Percentiles rank a stretch among this genome's conserved stretches.
These are phyloP conservation scores for Didymella segeticola DNA, from an alignment of 2,329 filamentous ascomycete species.

Conservation along the genomic window DNA sequence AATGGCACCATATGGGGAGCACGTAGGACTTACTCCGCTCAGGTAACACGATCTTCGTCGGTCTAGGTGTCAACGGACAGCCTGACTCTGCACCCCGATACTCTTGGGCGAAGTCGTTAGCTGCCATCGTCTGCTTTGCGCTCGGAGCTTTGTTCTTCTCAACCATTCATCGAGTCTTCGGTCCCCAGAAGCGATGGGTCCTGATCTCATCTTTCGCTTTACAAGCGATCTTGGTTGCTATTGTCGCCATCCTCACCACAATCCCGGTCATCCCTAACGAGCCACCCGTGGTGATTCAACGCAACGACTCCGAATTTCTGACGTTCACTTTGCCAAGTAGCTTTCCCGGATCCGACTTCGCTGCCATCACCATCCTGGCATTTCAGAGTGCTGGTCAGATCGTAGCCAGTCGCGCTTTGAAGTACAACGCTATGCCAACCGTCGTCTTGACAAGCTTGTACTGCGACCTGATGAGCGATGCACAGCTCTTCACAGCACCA, in stretches of 20 bases:
- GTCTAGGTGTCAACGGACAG: constrained; percentile 63
- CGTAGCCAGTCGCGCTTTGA: constrained; percentile 57
- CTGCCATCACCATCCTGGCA: constrained; percentile 53
- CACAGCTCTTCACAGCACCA: constrained; percentile 51
- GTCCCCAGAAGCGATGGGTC: constrained; percentile 59
- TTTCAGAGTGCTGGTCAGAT: constrained; percentile 64
- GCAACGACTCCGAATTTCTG: constrained; percentile 48
- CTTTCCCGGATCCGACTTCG: constrained; percentile 49
- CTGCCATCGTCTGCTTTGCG: constrained; percentile 60
- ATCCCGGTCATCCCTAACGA: constrained; percentile 50
- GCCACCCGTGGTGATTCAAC: constrained; percentile 44
- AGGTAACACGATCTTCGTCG: constrained; percentile 70
- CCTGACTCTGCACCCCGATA: constrained; percentile 54
- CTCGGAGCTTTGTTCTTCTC: constrained; percentile 54
- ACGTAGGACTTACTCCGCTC: constrained; percentile 13
- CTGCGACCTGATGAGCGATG: constrained; percentile 61
- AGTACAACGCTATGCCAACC: constrained; percentile 62
- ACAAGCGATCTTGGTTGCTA: constrained; percentile 59
- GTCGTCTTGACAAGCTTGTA: constrained; percentile 64
- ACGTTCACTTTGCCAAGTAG: constrained; percentile 34
- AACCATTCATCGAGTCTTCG: constrained; percentile 61
- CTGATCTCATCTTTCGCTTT: constrained; percentile 57
- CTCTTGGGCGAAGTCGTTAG: constrained; percentile 21
- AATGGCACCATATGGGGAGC: neutral
- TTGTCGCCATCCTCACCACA: constrained; percentile 57